Conservation (phyloP, 2,329 filamentous ascomycete species). For the Graphilbum sp. region DNA sequence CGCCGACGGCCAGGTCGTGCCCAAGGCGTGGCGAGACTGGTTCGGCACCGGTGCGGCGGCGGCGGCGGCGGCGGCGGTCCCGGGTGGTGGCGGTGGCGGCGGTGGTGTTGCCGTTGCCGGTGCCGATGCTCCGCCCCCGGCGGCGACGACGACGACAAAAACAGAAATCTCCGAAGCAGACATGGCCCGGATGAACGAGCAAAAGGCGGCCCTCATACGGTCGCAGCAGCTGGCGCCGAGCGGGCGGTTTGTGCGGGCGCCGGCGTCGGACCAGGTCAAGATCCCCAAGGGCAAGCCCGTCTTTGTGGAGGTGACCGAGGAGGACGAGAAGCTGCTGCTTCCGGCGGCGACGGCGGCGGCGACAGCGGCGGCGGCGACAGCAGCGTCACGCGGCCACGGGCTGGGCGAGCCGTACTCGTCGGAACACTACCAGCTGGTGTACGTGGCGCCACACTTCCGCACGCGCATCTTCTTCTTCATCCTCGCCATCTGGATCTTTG, state of each 20-base stretch:
- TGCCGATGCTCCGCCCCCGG: neutral
- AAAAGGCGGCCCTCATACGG: constrained; percentile 28
- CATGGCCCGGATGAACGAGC: constrained; percentile 18
- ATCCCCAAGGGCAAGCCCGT: constrained; percentile 72
- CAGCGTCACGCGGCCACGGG: neutral
- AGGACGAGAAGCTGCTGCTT: constrained; percentile 47
- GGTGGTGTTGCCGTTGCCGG: neutral
- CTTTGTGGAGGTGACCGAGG: constrained; percentile 61
- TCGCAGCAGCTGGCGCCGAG: constrained; percentile 44
- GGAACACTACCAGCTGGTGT: constrained; percentile 53
- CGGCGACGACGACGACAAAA: neutral
- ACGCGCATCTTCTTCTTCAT: constrained; percentile 73
- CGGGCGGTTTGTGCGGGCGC: constrained; percentile 78
- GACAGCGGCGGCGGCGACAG: neutral
- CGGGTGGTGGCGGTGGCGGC: neutral
- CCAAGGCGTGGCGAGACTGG: constrained; percentile 40
- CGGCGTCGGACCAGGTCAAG: constrained; percentile 86
- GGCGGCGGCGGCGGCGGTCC: neutral
- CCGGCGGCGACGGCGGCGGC: too few relatives aligned
- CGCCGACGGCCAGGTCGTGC: constrained; percentile 23
- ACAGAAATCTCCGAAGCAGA: constrained; percentile 19
- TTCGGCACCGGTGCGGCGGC: constrained; percentile 29
- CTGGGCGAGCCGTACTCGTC: constrained; percentile 35
- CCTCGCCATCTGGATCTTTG: constrained; percentile 82
- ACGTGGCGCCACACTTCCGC: constrained; percentile 73